A percentile compares a stretch with the other conserved stretches of the same genome.
phyloP scores from a whole-genome alignment of 495 filamentous ascomycete genomes.

The Lichenothelia convexa region DNA sequence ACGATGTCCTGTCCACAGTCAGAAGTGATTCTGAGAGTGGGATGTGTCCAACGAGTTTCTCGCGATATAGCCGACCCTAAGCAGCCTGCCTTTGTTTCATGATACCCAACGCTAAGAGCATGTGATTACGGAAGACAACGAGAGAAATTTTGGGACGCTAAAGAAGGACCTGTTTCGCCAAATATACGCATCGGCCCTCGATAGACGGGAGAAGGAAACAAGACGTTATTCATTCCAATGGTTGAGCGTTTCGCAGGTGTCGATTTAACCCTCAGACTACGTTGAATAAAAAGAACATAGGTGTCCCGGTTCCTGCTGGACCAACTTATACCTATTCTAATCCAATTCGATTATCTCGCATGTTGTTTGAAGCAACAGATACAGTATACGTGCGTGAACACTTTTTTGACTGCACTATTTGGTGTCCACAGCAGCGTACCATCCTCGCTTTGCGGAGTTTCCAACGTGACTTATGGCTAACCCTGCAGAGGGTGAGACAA shows the following conservation, averaged over 20 bases:
- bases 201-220: neutral
- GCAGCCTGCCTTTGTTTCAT: neutral
- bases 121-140: neutral
- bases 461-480: too few relatives aligned
- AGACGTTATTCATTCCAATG: neutral
- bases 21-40: slow-evolving; percentile 2
- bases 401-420: too few relatives aligned
- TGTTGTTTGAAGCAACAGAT: too few relatives aligned
- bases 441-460: too few relatives aligned
- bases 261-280: neutral
- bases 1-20: slow-evolving; percentile 18
- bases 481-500: too few relatives aligned
- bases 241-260: neutral
- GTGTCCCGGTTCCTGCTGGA: too few relatives aligned
- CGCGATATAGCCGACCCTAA: neutral
- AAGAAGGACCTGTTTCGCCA: neutral
- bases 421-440: too few relatives aligned
- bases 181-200: neutral
- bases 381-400: too few relatives aligned
- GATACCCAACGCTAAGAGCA: neutral
- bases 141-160: neutral
- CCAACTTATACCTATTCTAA: too few relatives aligned
- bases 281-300: too few relatives aligned
- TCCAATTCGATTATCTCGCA: too few relatives aligned
- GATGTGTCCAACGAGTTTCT: neutral